Evolutionary conservation across 352 stramenopile genomes (phyloP).

Genomic region (Phytopythium sindhum): DNA sequence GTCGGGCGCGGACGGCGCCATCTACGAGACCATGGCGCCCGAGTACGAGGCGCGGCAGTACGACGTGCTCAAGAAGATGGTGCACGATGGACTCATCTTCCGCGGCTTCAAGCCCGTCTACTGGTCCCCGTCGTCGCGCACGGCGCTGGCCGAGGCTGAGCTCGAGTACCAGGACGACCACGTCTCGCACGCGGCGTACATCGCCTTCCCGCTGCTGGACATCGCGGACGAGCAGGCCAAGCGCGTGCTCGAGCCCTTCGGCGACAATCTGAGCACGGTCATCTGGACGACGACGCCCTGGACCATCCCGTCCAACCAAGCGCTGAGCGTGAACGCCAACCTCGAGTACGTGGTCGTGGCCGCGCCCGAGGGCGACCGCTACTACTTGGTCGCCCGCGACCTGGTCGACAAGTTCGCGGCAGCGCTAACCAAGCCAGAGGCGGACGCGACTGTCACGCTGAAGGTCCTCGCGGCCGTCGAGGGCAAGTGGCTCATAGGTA

Average conservation of each 20-base stretch:
- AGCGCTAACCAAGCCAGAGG: constrained; percentile 12
- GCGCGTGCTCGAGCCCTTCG: constrained; percentile 32
- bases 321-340: constrained; percentile 94
- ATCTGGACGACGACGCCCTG: constrained; percentile 99
- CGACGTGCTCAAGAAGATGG: constrained; percentile 96
- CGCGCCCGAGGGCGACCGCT: constrained; percentile 18
- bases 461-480: constrained; percentile 61
- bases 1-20: constrained; percentile 44
- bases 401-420: constrained; percentile 45
- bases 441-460: constrained; percentile 18
- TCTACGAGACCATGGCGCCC: constrained; percentile 94
- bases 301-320: constrained; percentile 98
- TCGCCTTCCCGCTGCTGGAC: constrained; percentile 79
- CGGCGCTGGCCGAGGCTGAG: constrained; percentile 97
- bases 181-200: constrained; percentile 94
- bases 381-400: constrained; percentile 60
- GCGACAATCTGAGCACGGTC: constrained; percentile 48
- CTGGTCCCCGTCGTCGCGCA: constrained; percentile 97
- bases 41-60: constrained; percentile 97
- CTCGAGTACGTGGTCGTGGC: constrained; percentile 93
- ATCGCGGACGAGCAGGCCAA: constrained; percentile 14
- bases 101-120: constrained; percentile 98
- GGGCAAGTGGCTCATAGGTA: constrained; percentile 48
- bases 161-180: constrained; percentile 98
- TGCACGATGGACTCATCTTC: constrained; percentile 94